phyloP scores from a whole-genome alignment of 352 stramenopile genomes.

The Plasmopara muralis region DNA sequence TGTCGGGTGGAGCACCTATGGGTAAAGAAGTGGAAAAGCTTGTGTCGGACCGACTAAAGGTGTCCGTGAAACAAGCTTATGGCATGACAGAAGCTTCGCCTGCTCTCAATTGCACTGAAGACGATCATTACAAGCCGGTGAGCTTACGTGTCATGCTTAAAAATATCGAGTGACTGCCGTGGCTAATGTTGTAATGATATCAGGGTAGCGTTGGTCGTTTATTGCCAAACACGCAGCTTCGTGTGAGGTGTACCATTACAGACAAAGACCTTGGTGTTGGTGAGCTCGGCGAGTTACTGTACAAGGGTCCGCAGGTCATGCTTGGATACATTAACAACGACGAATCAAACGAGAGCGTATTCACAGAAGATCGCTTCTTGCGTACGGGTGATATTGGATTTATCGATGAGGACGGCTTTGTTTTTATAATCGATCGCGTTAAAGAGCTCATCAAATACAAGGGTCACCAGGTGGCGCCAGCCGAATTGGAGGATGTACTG shows the following conservation, averaged over 20 bases:
- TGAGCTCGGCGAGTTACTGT: conserved; percentile 75
- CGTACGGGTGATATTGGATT: conserved; percentile 86
- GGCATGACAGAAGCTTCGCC: conserved; percentile 58
- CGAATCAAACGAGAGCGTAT: conserved; percentile 72
- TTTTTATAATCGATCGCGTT: conserved; percentile 89
- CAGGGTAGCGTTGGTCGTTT: conserved; percentile 46
- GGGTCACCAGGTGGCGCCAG: conserved; percentile 88
- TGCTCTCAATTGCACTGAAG: conserved; percentile 30
- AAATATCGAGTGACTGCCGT: conserved; percentile 1
- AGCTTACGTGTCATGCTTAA: background rate
- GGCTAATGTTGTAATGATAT: background rate
- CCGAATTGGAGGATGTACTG: conserved; percentile 88
- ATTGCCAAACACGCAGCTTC: conserved; percentile 51
- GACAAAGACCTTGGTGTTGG: conserved; percentile 33
- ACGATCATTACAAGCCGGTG: conserved; percentile 25
- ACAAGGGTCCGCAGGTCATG: conserved; percentile 90
- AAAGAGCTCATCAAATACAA: conserved; percentile 96
- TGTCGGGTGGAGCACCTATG: conserved; percentile 85
- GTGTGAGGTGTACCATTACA: conserved; percentile 43
- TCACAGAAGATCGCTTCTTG: conserved; percentile 79
- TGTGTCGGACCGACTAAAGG: conserved; percentile 58
- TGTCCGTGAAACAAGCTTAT: conserved; percentile 44
- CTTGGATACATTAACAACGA: conserved; percentile 86
- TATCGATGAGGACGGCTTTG: conserved; percentile 88
- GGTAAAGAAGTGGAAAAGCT: conserved; percentile 69